Evolutionary conservation across 306 rosid genomes (phyloP).

Genomic region (Arachis hypogaea): DNA sequence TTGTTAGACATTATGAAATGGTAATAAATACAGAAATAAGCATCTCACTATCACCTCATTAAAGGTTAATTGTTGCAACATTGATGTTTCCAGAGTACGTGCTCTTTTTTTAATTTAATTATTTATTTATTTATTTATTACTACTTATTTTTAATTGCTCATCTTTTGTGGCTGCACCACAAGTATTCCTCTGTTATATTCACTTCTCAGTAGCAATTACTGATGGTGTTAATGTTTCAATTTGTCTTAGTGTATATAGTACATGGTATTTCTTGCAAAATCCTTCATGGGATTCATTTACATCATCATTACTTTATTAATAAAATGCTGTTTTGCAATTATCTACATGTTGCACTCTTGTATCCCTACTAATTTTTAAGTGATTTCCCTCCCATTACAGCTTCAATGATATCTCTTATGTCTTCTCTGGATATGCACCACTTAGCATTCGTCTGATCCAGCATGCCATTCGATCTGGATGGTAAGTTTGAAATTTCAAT

Average conservation of each 20-base stretch:
- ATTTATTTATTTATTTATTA: neutral
- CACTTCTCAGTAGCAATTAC: constrained; percentile 23
- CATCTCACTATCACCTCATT: neutral
- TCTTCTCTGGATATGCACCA: constrained; percentile 98
- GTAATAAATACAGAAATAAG: constrained; percentile 15
- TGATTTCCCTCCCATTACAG: constrained; percentile 54
- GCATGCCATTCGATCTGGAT: constrained; percentile 97
- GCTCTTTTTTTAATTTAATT: no score
- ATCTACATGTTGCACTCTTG: constrained; percentile 32
- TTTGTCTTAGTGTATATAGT: constrained; percentile 28
- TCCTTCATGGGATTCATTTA: constrained; percentile 13
- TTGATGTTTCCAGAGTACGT: neutral
- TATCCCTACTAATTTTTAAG: constrained; percentile 37
- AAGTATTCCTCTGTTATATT: constrained; percentile 24
- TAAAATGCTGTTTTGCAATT: constrained; percentile 7
- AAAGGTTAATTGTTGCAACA: constrained; percentile 31
- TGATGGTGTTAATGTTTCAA: constrained; percentile 24
- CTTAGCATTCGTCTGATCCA: constrained; percentile 97
- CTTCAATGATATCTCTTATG: constrained; percentile 91
- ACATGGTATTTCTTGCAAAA: constrained; percentile 13
- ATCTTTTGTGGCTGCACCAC: constrained; percentile 3
- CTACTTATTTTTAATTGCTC: neutral
- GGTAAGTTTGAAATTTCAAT: constrained; percentile 58
- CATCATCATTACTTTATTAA: constrained; percentile 27
- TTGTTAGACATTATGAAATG: neutral